Percentiles rank a stretch among this genome's conserved stretches.
Evolutionary conservation across 257 asterid genomes (phyloP).

Genomic region (Haberlea rhodopensis): DNA sequence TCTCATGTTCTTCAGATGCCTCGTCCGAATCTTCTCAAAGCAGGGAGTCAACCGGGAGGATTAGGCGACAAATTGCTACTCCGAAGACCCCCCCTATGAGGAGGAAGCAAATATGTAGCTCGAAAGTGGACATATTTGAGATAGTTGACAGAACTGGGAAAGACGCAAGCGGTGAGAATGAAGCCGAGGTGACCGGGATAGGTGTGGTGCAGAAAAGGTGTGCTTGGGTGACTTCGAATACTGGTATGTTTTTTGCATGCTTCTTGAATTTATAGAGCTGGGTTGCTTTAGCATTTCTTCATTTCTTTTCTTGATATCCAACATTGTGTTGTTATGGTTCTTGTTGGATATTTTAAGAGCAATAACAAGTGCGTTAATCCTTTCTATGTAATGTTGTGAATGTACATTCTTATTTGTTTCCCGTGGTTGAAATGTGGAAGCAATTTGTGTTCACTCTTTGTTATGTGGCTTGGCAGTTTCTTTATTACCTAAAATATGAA

Average conservation of each 20-base stretch:
- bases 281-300: not conserved
- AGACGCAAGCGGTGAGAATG: slow-evolving; percentile 41
- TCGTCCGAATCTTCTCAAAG: slow-evolving; percentile 89
- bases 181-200: slow-evolving; percentile 40
- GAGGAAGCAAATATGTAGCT: slow-evolving; percentile 54
- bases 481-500: not conserved
- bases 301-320: slow-evolving; percentile 2
- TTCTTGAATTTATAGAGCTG: slow-evolving; percentile 17
- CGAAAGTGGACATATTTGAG: slow-evolving; percentile 35
- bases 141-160: slow-evolving; percentile 39
- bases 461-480: not conserved
- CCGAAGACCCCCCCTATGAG: slow-evolving; percentile 25
- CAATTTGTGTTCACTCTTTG: not conserved
- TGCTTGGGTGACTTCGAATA: slow-evolving; percentile 89
- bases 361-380: slow-evolving; percentile 8
- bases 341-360: slow-evolving; percentile 15
- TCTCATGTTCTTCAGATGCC: slow-evolving; percentile 93
- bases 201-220: slow-evolving; percentile 71
- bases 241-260: slow-evolving; percentile 50
- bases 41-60: slow-evolving; percentile 81
- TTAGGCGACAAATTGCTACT: slow-evolving; percentile 42
- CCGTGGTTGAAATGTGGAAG: too few relatives aligned
- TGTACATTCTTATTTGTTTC: not conserved
- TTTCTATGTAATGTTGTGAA: not conserved
- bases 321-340: slow-evolving; percentile 11